These are phyloP conservation scores for Aspergillus tamarii DNA, from an alignment of 2,329 filamentous ascomycete species.

Conservation along the genomic window DNA sequence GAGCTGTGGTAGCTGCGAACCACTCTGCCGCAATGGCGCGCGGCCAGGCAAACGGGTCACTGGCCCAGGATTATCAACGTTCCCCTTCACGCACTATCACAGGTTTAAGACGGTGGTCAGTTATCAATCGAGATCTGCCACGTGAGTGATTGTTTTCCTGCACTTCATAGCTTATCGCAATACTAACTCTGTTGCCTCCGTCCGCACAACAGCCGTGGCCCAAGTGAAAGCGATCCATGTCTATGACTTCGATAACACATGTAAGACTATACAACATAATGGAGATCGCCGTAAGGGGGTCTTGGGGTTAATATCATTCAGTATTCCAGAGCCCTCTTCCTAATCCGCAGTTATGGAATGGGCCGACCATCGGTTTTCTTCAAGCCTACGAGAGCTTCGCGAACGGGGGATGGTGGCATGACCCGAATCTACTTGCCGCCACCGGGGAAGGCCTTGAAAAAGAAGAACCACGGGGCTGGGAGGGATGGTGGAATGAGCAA, in stretches of 20 bases:
- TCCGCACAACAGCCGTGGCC: slow-evolving; percentile 54
- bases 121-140: slow-evolving; percentile 72
- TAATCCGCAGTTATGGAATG: slow-evolving; percentile 85
- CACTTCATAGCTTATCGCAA: not conserved
- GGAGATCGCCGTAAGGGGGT: not conserved
- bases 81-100: slow-evolving; percentile 63
- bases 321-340: slow-evolving; percentile 91
- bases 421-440: slow-evolving; percentile 78
- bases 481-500: slow-evolving; percentile 95
- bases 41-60: slow-evolving; percentile 31
- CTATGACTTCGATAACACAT: slow-evolving; percentile 97
- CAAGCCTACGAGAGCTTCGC: slow-evolving; percentile 75
- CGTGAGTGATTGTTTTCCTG: slow-evolving; percentile 45
- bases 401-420: slow-evolving; percentile 97
- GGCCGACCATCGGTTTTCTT: slow-evolving; percentile 74
- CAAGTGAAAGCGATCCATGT: slow-evolving; percentile 81
- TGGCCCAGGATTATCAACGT: slow-evolving; percentile 25
- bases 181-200: not conserved
- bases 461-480: slow-evolving; percentile 83
- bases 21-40: slow-evolving; percentile 30
- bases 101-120: slow-evolving; percentile 81
- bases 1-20: slow-evolving; percentile 37
- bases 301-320: slow-evolving; percentile 39
- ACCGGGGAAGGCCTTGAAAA: slow-evolving; percentile 80
- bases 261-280: slow-evolving; percentile 53